Conservation (phyloP, 371 early-diverging fungal genomes). For the Fennellomyces sp. region DNA sequence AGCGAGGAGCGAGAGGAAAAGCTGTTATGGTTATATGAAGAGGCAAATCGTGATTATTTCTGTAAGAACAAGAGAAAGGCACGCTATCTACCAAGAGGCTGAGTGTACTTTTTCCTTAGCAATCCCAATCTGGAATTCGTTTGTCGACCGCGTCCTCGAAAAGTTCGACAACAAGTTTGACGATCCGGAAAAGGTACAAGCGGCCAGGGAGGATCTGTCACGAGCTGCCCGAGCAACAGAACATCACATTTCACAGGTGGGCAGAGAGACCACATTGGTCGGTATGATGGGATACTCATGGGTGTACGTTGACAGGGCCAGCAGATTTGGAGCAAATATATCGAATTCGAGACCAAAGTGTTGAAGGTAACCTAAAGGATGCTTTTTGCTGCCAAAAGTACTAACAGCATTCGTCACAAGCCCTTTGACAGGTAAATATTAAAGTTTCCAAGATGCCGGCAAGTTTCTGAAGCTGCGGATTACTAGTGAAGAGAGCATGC, state of each 20-base stretch:
- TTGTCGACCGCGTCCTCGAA: constrained; percentile 44
- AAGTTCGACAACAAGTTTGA: constrained; percentile 30
- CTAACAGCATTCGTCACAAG: not conserved
- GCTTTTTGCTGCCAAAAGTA: not conserved
- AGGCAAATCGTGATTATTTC: constrained; percentile 60
- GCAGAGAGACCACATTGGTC: not conserved
- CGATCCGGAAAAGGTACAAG: constrained; percentile 25
- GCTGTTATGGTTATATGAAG: constrained; percentile 45
- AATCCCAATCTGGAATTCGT: constrained; percentile 61
- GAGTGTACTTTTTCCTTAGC: constrained; percentile 34
- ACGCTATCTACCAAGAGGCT: no score
- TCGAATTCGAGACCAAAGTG: constrained; percentile 52
- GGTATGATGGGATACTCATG: not conserved
- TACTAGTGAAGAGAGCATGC: not conserved
- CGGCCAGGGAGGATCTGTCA: constrained; percentile 40
- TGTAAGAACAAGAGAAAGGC: no score
- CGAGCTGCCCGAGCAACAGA: constrained; percentile 44
- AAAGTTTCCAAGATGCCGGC: constrained; percentile 8
- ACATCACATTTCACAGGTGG: constrained; percentile 51
- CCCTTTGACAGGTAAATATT: constrained; percentile 7
- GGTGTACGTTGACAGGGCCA: constrained; percentile 43
- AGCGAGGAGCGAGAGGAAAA: constrained; percentile 37
- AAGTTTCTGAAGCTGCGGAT: not conserved
- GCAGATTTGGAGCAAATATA: constrained; percentile 55
- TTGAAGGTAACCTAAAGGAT: constrained; percentile 25